Evolutionary conservation across 352 stramenopile genomes (phyloP).

Genomic region (Lagenidium giganteum): DNA sequence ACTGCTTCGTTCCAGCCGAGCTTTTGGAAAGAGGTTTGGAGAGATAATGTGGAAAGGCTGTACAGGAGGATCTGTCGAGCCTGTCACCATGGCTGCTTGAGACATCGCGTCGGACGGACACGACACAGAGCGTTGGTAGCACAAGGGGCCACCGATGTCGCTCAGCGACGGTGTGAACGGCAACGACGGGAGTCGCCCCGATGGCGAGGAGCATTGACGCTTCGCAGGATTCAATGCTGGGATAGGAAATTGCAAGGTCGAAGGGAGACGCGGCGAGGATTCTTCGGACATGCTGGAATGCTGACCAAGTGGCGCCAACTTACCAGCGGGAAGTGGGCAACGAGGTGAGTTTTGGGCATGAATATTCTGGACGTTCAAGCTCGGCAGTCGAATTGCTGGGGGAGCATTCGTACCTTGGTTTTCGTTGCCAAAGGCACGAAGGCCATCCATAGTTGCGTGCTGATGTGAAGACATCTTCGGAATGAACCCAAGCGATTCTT

Average conservation of each 20-base stretch:
- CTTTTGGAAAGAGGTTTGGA: slow-evolving; percentile 19
- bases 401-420: too few species aligned
- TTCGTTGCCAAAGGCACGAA: slow-evolving; percentile 3
- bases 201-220: slow-evolving; percentile 12
- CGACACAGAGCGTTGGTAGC: slow-evolving; percentile 59
- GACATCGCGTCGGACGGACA: slow-evolving; percentile 69
- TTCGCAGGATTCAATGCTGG: slow-evolving; percentile 25
- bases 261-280: slow-evolving; percentile 1
- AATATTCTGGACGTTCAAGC: slow-evolving; percentile 10
- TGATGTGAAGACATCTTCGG: slow-evolving; percentile 33
- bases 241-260: slow-evolving; percentile 19
- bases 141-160: slow-evolving; percentile 50
- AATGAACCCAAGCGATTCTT: slow-evolving; percentile 56
- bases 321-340: slow-evolving; percentile 31
- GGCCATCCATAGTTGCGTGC: slow-evolving; percentile 14
- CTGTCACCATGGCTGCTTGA: slow-evolving; percentile 4
- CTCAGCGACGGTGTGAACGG: slow-evolving; percentile 24
- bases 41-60: slow-evolving; percentile 14
- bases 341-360: slow-evolving; percentile 11
- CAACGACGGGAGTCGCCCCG: slow-evolving; percentile 18
- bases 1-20: slow-evolving; percentile 52
- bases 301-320: slow-evolving; percentile 14
- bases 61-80: background rate
- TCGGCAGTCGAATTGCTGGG: slow-evolving; percentile 42
- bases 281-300: slow-evolving; percentile 11